Percentiles rank a stretch among this genome's conserved stretches.
These are phyloP conservation scores for Tulasnella calospora DNA, from an alignment of 768 basidiomycete genomes.

Conservation along the genomic window DNA sequence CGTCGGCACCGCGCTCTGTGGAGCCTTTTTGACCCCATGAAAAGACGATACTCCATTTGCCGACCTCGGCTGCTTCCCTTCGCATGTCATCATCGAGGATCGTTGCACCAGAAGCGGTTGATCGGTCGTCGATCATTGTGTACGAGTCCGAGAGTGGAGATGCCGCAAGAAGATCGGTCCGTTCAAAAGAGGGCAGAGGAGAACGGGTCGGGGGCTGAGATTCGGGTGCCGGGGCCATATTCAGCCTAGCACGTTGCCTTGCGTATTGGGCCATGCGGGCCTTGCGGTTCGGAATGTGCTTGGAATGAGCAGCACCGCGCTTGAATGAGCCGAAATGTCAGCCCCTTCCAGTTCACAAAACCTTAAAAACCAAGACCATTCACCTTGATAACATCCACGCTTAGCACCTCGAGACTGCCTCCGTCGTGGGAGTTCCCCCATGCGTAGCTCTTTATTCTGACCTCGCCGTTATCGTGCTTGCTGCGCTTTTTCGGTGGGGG, in stretches of 20 bases:
- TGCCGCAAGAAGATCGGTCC: neutral
- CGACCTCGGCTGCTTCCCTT: constrained; percentile 22
- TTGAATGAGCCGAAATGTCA: neutral
- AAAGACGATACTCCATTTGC: constrained; percentile 28
- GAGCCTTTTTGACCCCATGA: constrained; percentile 1
- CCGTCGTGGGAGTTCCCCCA: constrained; percentile 28
- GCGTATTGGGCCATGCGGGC: constrained; percentile 27
- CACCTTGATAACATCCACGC: constrained; percentile 22
- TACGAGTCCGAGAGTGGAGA: constrained; percentile 10
- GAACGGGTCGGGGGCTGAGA: neutral
- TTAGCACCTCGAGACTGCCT: constrained; percentile 24
- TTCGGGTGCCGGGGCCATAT: constrained; percentile 19
- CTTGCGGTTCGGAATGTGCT: constrained; percentile 26
- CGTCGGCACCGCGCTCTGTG: neutral
- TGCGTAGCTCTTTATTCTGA: constrained; percentile 20
- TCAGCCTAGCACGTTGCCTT: constrained; percentile 25
- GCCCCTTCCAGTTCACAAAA: neutral
- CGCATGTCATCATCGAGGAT: constrained; percentile 24
- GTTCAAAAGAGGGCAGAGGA: constrained; percentile 4
- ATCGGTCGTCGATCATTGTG: neutral
- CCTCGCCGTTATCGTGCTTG: neutral
- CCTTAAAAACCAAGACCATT: neutral
- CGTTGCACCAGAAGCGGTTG: neutral
- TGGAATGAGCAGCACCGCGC: constrained; percentile 26
- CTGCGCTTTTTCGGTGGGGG: neutral